Base-by-base conservation (phyloP, 2,329 filamentous ascomycete species). In the Escovopsis sp. region DNA sequence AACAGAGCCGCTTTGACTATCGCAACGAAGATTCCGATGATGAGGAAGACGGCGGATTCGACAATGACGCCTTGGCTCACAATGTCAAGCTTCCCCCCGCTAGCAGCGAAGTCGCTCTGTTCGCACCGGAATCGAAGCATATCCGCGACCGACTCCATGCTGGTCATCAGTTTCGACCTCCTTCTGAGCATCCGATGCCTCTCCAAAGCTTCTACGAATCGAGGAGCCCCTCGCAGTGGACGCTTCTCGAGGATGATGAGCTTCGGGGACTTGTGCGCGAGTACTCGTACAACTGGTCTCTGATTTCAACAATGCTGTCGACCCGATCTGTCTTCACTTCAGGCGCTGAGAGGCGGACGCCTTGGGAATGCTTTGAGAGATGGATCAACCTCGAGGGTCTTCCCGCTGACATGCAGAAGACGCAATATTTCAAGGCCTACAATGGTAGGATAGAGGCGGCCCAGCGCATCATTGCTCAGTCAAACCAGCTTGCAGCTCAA, bases 321-420 rank as follows among this genome's bases (percentile, higher is more conserved):
- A 73, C 82, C 12, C 77, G 77, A 41, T 93, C 86, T 0, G 59
- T 79, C 12, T 93, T 86, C 55, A 73, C 78, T n/a, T 89, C 88
- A 18, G 86, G 85, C 2, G 79, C 86, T 10, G 89, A 96, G 58
- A 75, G 91, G 47, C 77, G 91, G 39, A 96, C 89, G 3, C 87
- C 89, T 0, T 98, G 91, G 91, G 91, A 98, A 64, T 98, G 91
- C 58, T 98, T 98, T 53, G 91, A 98, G 62, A 77, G 91, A 36
- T 98, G 89, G 89, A 83, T 95, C 43, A 80, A 84, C 51, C 67
- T 96, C 11, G 91, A 96, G 63, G 87, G 88, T 1, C 68, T 95
- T 33, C 89, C 91, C 4, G 77, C 82, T 10, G 91, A 98, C 50
- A 93, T 96, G 82, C 80, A 83, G 15, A 94, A 94, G 64, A 94